phyloP scores from a whole-genome alignment of 2,329 filamentous ascomycete species.

The Alternaria consortialis region DNA sequence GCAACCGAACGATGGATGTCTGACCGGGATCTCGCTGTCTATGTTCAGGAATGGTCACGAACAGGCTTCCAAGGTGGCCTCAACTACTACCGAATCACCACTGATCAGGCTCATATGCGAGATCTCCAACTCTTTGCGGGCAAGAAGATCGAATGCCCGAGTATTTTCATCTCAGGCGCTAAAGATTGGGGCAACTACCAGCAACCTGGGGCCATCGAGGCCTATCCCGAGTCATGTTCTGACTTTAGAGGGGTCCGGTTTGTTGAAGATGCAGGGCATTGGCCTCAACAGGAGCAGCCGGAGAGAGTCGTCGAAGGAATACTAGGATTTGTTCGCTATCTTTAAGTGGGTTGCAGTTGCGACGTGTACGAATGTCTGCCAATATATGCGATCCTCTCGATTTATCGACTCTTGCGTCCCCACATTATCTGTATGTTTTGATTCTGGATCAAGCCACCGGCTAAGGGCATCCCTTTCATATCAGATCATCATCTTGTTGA shows the following conservation, averaged over 20 bases:
- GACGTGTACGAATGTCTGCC: neutral
- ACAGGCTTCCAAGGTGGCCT: conserved; percentile 72
- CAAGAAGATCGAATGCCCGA: conserved; percentile 68
- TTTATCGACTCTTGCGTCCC: neutral
- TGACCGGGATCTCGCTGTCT: conserved; percentile 66
- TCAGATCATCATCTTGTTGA: neutral
- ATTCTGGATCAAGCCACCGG: neutral
- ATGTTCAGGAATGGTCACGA: conserved; percentile 67
- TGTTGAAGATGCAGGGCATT: conserved; percentile 71
- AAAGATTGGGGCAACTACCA: conserved; percentile 75
- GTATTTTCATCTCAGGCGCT: conserved; percentile 68
- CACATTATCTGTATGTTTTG: neutral
- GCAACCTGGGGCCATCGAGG: conserved; percentile 70
- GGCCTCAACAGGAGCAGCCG: conserved; percentile 73
- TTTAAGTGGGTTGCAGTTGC: conserved; percentile 16
- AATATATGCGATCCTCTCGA: neutral
- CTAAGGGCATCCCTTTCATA: neutral
- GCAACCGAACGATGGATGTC: conserved; percentile 65
- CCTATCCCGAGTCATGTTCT: conserved; percentile 61
- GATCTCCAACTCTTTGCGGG: conserved; percentile 69
- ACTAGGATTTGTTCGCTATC: conserved; percentile 51
- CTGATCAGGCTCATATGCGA: conserved; percentile 57
- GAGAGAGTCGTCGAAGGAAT: conserved; percentile 62
- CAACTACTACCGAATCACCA: conserved; percentile 73
- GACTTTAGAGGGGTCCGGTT: conserved; percentile 63